phyloP scores from a whole-genome alignment of 371 early-diverging fungal genomes.

The Dipsacomyces acuminosporus region DNA sequence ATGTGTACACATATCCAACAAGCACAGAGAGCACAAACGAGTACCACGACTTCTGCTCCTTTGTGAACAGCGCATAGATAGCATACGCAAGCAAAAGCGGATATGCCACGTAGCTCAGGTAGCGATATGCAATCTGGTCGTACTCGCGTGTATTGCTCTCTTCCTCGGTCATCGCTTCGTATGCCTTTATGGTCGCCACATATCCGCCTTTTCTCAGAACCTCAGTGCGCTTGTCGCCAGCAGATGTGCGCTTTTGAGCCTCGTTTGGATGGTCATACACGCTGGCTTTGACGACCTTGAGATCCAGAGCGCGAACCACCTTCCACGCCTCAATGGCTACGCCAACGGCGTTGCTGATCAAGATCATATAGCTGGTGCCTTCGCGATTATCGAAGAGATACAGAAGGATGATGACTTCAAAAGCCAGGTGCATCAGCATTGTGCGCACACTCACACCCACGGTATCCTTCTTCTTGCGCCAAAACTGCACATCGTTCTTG shows the following conservation, averaged over 20 bases:
- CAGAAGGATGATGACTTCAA: slow-evolving; percentile 81
- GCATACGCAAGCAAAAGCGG: slow-evolving; percentile 81
- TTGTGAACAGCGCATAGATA: slow-evolving; percentile 75
- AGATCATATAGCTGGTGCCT: slow-evolving; percentile 83
- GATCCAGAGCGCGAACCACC: slow-evolving; percentile 75
- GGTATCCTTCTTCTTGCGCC: slow-evolving; percentile 74
- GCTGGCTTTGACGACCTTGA: slow-evolving; percentile 42
- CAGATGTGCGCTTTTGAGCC: not conserved
- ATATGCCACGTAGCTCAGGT: slow-evolving; percentile 71
- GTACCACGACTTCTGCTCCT: slow-evolving; percentile 91
- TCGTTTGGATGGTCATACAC: not conserved
- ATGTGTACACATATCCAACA: slow-evolving; percentile 80
- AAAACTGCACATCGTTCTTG: slow-evolving; percentile 92
- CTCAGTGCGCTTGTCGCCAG: not conserved
- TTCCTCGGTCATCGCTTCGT: slow-evolving; percentile 52
- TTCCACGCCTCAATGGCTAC: slow-evolving; percentile 90
- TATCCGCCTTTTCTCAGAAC: not conserved
- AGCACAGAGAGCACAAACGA: slow-evolving; percentile 80
- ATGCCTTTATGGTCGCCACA: slow-evolving; percentile 5
- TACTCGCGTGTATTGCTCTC: slow-evolving; percentile 79
- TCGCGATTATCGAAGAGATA: slow-evolving; percentile 84
- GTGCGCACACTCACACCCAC: slow-evolving; percentile 83
- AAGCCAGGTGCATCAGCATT: slow-evolving; percentile 75
- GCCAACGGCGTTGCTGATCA: slow-evolving; percentile 74
- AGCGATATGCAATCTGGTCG: slow-evolving; percentile 83